Conservation (phyloP, 78 protist genomes). For the Dictyostelium intermedium region DNA sequence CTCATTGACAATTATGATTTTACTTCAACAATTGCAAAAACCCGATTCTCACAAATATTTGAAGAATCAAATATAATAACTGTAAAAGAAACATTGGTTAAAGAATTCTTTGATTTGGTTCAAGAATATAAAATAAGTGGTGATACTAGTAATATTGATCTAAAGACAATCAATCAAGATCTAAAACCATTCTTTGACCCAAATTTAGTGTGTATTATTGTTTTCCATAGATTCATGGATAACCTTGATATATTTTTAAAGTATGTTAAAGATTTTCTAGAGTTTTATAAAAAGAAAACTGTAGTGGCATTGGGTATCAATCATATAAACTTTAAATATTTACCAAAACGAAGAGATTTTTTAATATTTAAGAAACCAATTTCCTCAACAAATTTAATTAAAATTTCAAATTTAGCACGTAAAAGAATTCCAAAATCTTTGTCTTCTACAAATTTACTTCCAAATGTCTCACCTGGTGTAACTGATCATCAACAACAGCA, state of each 20-base stretch:
- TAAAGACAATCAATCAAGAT: neutral
- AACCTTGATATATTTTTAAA: neutral
- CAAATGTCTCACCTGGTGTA: neutral
- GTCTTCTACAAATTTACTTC: neutral
- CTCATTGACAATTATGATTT: neutral
- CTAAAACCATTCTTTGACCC: neutral
- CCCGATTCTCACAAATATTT: neutral
- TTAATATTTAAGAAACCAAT: constrained; percentile 2
- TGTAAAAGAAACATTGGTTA: neutral
- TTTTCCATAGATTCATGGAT: constrained; percentile 3
- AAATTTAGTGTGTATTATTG: neutral
- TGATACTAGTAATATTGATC: neutral
- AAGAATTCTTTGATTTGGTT: neutral
- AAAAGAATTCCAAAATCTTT: neutral
- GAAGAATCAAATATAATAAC: neutral
- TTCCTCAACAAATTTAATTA: neutral
- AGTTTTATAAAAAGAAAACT: neutral
- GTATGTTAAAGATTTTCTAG: neutral
- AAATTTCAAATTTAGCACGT: neutral
- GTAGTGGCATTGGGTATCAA: neutral
- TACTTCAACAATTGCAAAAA: neutral
- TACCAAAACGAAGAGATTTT: neutral
- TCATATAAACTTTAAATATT: neutral
- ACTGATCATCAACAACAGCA: no score
- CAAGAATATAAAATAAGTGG: neutral